Evolutionary conservation across 2,329 filamentous ascomycete genomes (phyloP).

Genomic region (Aspergillus fructus): DNA sequence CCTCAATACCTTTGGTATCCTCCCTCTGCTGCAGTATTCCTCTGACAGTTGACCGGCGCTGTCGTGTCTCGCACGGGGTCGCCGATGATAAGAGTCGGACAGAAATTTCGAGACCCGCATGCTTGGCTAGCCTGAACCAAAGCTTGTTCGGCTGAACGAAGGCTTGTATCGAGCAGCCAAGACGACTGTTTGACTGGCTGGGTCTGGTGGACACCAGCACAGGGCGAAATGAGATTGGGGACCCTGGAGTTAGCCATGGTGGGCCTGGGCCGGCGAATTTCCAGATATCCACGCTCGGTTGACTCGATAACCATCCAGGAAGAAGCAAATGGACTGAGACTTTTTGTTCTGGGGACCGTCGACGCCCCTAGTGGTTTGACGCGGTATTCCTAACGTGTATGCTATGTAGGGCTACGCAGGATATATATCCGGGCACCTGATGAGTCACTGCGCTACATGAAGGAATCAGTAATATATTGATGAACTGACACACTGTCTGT

Average conservation of each 20-base stretch:
- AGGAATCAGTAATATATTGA: no score
- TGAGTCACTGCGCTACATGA: no score
- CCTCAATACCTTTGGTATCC: not conserved
- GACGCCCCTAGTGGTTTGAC: not conserved
- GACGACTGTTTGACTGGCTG: not conserved
- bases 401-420: no score
- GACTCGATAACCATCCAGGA: not conserved
- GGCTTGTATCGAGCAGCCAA: constrained; percentile 1
- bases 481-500: no score
- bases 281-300: not conserved
- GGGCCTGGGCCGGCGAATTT: not conserved
- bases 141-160: not conserved
- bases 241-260: not conserved
- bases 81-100: no score
- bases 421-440: no score
- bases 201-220: not conserved
- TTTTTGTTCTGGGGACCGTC: not conserved
- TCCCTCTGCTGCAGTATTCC: not conserved
- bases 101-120: not conserved
- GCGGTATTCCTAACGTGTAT: no score
- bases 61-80: not conserved
- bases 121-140: not conserved
- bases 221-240: not conserved
- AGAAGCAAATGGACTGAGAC: not conserved
- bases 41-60: not conserved